Percentiles rank a stretch among this genome's conserved stretches.
phyloP scores from a whole-genome alignment of 1,284 basidiomycete species.

The Moniliophthora roreri region DNA sequence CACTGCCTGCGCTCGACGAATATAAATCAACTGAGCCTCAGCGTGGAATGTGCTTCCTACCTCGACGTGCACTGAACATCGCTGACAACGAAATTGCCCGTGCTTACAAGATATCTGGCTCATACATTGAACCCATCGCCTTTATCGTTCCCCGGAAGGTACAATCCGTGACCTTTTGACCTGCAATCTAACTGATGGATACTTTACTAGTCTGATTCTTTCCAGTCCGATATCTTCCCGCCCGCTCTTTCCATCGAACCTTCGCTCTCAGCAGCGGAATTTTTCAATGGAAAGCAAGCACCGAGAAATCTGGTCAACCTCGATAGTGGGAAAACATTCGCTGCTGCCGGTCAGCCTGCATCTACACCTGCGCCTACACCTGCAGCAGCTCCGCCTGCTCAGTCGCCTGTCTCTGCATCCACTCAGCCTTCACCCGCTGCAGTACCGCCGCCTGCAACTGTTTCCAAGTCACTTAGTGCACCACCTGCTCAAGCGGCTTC shows the following conservation, averaged over 20 bases:
- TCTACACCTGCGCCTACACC: constrained; percentile 29
- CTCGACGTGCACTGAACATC: constrained; percentile 85
- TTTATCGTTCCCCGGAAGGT: constrained; percentile 95
- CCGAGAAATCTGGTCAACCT: constrained; percentile 71
- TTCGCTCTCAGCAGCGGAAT: constrained; percentile 80
- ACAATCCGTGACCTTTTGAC: constrained; percentile 14
- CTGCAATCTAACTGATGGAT: constrained; percentile 5
- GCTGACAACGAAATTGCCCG: constrained; percentile 94
- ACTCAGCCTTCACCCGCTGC: constrained; percentile 24
- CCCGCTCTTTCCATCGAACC: constrained; percentile 84
- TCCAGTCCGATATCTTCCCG: constrained; percentile 95
- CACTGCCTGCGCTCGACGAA: constrained; percentile 79
- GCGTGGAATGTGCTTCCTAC: constrained; percentile 95
- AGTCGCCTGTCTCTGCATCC: constrained; percentile 18
- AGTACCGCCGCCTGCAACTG: constrained; percentile 11
- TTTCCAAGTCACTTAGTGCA: constrained; percentile 12
- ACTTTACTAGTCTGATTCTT: constrained; percentile 66
- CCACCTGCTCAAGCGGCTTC: constrained; percentile 16
- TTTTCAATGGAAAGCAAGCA: constrained; percentile 82
- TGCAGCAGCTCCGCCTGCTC: constrained; percentile 23
- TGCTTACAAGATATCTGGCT: constrained; percentile 86
- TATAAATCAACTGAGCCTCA: constrained; percentile 92
- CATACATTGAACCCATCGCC: constrained; percentile 82
- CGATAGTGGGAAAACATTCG: constrained; percentile 22
- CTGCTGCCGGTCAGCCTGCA: constrained; percentile 21